phyloP scores from a whole-genome alignment of 305 asterid species.

The Ilex paraguariensis region DNA sequence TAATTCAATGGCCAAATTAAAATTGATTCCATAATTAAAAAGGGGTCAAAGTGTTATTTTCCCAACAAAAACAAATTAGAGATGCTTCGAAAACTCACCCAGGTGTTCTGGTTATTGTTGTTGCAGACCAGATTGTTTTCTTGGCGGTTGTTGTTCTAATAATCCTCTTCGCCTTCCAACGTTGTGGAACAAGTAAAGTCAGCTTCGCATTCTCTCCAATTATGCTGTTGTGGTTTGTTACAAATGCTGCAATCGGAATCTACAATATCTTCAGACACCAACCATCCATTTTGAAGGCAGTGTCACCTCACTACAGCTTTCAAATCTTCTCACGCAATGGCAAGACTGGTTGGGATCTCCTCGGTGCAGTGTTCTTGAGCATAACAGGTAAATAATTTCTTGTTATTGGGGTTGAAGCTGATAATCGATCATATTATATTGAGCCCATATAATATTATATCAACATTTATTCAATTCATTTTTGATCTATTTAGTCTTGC shows the following conservation, averaged over 20 bases:
- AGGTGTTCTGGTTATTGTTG: not conserved
- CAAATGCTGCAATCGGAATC: constrained; percentile 47
- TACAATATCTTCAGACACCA: constrained; percentile 39
- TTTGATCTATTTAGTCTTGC: too few relatives aligned
- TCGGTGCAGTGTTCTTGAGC: constrained; percentile 59
- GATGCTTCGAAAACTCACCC: not conserved
- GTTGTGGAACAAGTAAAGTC: constrained; percentile 52
- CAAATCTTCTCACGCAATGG: constrained; percentile 34
- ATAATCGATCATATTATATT: too few relatives aligned
- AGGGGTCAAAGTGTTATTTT: not conserved
- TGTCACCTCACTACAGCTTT: constrained; percentile 47
- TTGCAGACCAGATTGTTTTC: constrained; percentile 45
- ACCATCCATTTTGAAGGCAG: constrained; percentile 40
- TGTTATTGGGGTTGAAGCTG: too few relatives aligned
- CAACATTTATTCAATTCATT: too few relatives aligned
- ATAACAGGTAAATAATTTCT: constrained; percentile 35
- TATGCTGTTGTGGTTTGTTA: constrained; percentile 47
- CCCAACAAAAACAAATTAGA: not conserved
- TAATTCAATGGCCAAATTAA: too few relatives aligned
- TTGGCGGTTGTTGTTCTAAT: constrained; percentile 39
- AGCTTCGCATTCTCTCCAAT: constrained; percentile 53
- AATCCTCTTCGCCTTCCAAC: constrained; percentile 46
- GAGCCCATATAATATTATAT: too few relatives aligned
- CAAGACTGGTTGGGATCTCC: constrained; percentile 42
- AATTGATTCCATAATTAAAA: too few relatives aligned